Evolutionary conservation across 208 protist species (phyloP).

Genomic region (Herpetomonas tarakana): DNA sequence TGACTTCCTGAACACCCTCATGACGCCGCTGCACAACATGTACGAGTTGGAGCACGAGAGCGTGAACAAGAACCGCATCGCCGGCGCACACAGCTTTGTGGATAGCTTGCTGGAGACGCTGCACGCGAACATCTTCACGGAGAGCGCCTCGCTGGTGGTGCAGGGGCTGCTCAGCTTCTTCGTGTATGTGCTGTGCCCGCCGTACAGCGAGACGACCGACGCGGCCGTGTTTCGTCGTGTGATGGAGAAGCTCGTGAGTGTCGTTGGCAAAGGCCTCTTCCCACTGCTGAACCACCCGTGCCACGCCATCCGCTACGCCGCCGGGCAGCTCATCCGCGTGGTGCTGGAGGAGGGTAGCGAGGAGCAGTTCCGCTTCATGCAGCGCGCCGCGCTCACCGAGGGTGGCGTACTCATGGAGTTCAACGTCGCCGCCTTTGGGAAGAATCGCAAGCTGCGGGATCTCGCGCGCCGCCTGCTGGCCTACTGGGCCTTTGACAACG

Average conservation of each 20-base stretch:
- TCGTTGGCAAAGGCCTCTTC: constrained; percentile 72
- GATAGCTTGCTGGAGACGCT: constrained; percentile 65
- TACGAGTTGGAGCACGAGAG: constrained; percentile 89
- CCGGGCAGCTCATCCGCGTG: constrained; percentile 87
- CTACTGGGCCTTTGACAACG: constrained; percentile 85
- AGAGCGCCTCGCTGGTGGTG: constrained; percentile 83
- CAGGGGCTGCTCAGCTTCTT: constrained; percentile 86
- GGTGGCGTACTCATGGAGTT: constrained; percentile 89
- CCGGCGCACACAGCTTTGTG: constrained; percentile 69
- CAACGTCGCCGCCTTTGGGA: constrained; percentile 72
- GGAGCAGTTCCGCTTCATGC: constrained; percentile 79
- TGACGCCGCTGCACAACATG: constrained; percentile 93
- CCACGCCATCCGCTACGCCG: constrained; percentile 72
- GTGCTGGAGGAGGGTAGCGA: constrained; percentile 90
- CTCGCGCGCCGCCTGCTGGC: constrained; percentile 79
- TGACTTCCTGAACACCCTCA: constrained; percentile 87
- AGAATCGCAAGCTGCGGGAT: constrained; percentile 64
- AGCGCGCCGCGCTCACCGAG: constrained; percentile 76
- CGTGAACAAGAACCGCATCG: constrained; percentile 87
- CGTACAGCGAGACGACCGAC: constrained; percentile 88
- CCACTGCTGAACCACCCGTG: constrained; percentile 75
- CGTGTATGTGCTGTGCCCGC: constrained; percentile 87
- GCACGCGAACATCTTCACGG: constrained; percentile 54
- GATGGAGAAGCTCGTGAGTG: constrained; percentile 63
- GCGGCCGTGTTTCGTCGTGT: constrained; percentile 55